Evolutionary conservation across 2,329 filamentous ascomycete species (phyloP).

Genomic region (Truncatella angustata): DNA sequence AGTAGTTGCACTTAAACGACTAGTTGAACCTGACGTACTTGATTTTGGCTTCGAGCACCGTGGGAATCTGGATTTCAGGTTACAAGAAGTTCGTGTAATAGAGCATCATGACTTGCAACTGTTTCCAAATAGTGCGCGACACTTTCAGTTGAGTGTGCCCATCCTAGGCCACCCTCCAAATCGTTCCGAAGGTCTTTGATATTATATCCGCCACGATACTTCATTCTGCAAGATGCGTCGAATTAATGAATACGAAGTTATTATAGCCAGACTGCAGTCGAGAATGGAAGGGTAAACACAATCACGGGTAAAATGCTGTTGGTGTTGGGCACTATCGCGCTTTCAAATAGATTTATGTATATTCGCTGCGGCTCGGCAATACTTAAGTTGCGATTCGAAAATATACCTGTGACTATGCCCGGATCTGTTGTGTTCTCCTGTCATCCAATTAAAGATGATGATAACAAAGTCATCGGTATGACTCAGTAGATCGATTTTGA

Average conservation of each 20-base stretch:
- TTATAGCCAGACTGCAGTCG: no score
- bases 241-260: background rate
- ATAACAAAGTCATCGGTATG: no score
- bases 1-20: background rate
- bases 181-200: conserved; percentile 9
- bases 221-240: background rate
- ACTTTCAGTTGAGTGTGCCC: conserved; percentile 10
- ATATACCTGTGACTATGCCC: no score
- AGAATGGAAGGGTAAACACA: no score
- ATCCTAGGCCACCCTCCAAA: conserved; percentile 3
- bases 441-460: no score
- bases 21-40: background rate
- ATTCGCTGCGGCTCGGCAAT: no score
- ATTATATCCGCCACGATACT: conserved; percentile 5
- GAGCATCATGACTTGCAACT: background rate
- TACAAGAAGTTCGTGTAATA: background rate
- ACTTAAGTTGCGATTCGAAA: no score
- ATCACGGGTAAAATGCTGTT: no score
- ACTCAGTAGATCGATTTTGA: no score
- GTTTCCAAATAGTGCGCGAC: conserved; percentile 4
- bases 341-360: no score
- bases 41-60: background rate
- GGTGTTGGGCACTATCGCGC: no score
- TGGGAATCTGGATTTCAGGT: background rate
- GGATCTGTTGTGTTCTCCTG: no score